phyloP scores from a whole-genome alignment of 1,284 basidiomycete species.

The Calocybe gambosa region DNA sequence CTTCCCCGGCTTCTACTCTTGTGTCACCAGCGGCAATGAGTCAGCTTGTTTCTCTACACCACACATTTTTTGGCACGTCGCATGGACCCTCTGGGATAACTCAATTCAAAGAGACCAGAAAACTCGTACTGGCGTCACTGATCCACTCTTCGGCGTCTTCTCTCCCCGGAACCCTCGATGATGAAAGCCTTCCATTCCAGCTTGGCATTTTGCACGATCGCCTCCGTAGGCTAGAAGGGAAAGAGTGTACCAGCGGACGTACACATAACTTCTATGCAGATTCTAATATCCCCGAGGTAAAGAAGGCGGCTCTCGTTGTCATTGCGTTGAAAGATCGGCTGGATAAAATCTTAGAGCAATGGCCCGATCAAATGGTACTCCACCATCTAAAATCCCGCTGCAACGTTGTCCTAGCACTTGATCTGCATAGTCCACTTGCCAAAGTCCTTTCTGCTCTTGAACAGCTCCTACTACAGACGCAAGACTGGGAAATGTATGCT shows the following conservation, averaged over 20 bases:
- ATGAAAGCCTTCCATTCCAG: conserved; percentile 41
- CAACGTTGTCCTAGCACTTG: conserved; percentile 60
- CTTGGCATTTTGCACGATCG: conserved; percentile 36
- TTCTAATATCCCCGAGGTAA: conserved; percentile 64
- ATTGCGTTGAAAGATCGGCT: conserved; percentile 50
- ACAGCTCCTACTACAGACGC: conserved; percentile 80
- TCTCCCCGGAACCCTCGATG: conserved; percentile 44
- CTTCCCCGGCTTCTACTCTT: conserved; percentile 13
- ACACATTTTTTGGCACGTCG: conserved; percentile 23
- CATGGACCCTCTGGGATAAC: conserved; percentile 6
- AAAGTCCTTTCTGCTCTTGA: conserved; percentile 83
- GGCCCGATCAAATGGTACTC: conserved; percentile 97
- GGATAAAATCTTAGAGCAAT: conserved; percentile 61
- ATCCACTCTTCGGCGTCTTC: conserved; percentile 24
- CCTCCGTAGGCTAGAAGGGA: conserved; percentile 25
- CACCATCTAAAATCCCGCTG: conserved; percentile 81
- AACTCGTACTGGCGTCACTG: conserved; percentile 24
- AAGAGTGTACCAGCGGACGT: conserved; percentile 12
- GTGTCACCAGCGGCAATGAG: conserved; percentile 24
- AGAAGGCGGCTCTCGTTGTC: conserved; percentile 53
- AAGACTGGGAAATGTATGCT: conserved; percentile 97
- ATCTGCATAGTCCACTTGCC: conserved; percentile 73
- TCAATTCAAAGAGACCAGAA: conserved; percentile 24
- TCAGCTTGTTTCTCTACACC: conserved; percentile 34
- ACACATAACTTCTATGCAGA: conserved; percentile 80